phyloP scores from a whole-genome alignment of 805 yeast genomes.

The Zygosaccharomyces kombuchaensis region DNA sequence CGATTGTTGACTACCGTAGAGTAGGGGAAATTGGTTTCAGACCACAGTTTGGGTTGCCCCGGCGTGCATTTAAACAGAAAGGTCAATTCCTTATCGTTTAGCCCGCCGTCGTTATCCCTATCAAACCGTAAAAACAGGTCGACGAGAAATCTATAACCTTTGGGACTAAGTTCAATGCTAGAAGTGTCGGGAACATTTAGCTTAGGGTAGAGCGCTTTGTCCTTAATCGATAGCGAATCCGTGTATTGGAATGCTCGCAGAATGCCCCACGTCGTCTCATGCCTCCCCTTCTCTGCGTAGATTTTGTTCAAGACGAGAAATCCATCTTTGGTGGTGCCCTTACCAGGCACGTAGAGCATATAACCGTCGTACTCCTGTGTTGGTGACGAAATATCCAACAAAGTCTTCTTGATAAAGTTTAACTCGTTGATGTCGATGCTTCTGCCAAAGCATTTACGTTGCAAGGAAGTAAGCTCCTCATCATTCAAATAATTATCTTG shows the following conservation, averaged over 20 bases:
- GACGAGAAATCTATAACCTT: conserved; percentile 86
- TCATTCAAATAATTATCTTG: conserved; percentile 81
- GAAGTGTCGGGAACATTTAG: conserved; percentile 69
- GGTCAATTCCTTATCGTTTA: conserved; percentile 65
- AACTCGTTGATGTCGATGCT: conserved; percentile 49
- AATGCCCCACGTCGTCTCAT: conserved; percentile 97
- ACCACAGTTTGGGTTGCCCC: conserved; percentile 86
- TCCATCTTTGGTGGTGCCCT: conserved; percentile 68
- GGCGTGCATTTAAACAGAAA: conserved; percentile 84
- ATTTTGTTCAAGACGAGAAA: conserved; percentile 72
- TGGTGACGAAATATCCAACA: conserved; percentile 20
- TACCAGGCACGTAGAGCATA: conserved; percentile 34
- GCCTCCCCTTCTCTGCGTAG: conserved; percentile 88
- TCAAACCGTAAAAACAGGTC: conserved; percentile 86
- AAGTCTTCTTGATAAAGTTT: conserved; percentile 39
- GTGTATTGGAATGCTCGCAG: conserved; percentile 85
- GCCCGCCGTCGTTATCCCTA: conserved; percentile 94
- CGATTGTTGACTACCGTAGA: conserved; percentile 87
- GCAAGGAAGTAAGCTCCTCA: conserved; percentile 65
- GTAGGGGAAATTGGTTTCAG: conserved; percentile 75
- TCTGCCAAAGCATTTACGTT: conserved; percentile 68
- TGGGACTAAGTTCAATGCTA: conserved; percentile 87
- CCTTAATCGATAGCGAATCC: conserved; percentile 81
- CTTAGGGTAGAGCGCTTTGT: conserved; percentile 71
- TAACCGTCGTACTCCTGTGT: conserved; percentile 37